Conservation (phyloP, 177 flowering plant genomes). For the Vitis hybrid region DNA sequence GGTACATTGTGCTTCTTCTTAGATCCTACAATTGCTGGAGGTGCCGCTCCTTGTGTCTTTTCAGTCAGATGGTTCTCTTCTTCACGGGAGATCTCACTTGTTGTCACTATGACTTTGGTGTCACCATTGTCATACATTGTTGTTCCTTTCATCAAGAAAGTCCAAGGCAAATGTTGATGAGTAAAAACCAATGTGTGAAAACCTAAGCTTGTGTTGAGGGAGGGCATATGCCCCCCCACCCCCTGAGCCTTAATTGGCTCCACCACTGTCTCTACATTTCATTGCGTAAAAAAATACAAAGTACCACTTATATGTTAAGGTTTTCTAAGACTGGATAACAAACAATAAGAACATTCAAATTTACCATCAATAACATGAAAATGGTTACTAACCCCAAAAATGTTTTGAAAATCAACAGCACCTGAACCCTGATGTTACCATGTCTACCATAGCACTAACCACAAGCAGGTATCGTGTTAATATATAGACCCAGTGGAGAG, state of each 20-base stretch:
- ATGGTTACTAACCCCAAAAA: background rate
- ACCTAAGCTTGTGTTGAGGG: background rate
- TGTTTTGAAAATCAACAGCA: background rate
- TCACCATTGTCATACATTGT: slow-evolving; percentile 60
- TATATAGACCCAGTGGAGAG: background rate
- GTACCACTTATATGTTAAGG: too few species aligned
- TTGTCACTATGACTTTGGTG: slow-evolving; percentile 58
- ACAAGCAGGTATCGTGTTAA: background rate
- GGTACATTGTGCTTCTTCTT: slow-evolving; percentile 40
- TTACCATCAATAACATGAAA: background rate
- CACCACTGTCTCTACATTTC: too few species aligned
- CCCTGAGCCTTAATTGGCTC: too few species aligned
- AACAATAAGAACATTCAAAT: background rate
- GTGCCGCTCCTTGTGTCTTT: slow-evolving; percentile 9
- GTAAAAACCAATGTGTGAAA: background rate
- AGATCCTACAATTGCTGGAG: slow-evolving; percentile 12
- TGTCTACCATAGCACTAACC: background rate
- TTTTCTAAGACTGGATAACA: too few species aligned
- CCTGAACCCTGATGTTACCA: background rate
- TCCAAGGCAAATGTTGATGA: background rate
- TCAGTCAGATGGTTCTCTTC: slow-evolving; percentile 29
- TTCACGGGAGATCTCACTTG: slow-evolving; percentile 57
- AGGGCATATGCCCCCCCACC: too few species aligned
- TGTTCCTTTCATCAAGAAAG: slow-evolving; percentile 39
- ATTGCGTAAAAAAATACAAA: too few species aligned